phyloP scores from a whole-genome alignment of 2,329 filamentous ascomycete genomes.

The Colletotrichum sp. region DNA sequence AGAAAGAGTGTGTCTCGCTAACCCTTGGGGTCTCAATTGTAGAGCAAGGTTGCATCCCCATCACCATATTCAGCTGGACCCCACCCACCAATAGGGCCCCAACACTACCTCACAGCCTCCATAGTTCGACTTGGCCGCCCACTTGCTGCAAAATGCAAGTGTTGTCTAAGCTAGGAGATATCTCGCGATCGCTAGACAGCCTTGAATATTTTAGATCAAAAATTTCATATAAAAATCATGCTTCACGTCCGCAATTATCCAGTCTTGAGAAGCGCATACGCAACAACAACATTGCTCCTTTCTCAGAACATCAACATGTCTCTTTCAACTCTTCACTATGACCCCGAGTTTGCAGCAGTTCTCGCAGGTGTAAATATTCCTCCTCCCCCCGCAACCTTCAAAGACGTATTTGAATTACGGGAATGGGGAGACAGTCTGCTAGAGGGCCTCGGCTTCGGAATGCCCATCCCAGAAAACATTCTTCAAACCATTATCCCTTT shows the following conservation, averaged over 20 bases:
- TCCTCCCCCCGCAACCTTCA: not conserved
- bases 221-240: not conserved
- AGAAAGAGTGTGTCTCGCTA: not conserved
- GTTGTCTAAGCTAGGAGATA: not conserved
- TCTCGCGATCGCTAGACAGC: not conserved
- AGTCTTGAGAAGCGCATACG: not conserved
- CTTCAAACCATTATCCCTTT: constrained; percentile 16
- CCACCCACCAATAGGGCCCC: not conserved
- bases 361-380: not conserved
- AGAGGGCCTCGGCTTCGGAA: not conserved
- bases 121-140: not conserved
- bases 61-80: not conserved
- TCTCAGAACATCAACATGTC: not conserved
- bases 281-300: not conserved
- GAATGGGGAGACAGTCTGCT: not conserved
- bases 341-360: not conserved
- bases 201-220: not conserved
- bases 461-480: constrained; percentile 2
- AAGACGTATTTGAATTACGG: not conserved
- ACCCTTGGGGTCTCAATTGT: not conserved
- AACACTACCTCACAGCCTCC: not conserved
- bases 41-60: not conserved
- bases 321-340: not conserved
- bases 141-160: not conserved
- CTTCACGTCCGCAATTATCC: not conserved